Conservation (phyloP, 768 basidiomycete species). For the Gymnopilus junonius region DNA sequence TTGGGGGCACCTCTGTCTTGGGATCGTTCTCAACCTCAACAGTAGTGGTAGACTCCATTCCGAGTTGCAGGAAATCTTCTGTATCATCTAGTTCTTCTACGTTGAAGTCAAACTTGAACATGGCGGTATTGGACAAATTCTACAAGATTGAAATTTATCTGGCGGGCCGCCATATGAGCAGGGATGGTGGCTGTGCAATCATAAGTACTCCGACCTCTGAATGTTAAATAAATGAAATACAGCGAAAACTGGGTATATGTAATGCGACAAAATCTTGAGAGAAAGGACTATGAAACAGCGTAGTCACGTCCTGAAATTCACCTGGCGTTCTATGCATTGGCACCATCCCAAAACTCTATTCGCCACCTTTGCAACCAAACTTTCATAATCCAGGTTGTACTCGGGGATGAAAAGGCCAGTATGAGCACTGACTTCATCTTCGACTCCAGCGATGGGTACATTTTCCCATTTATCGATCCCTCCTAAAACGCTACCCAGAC, state of each 20-base stretch:
- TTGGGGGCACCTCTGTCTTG: neutral
- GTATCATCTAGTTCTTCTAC: conserved; percentile 44
- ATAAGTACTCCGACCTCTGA: neutral
- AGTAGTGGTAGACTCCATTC: conserved; percentile 10
- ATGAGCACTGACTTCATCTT: conserved; percentile 63
- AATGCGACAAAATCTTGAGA: neutral
- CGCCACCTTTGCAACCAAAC: conserved; percentile 49
- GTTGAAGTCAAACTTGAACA: conserved; percentile 78
- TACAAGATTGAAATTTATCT: neutral
- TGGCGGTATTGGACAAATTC: conserved; percentile 23
- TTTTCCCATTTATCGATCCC: conserved; percentile 55
- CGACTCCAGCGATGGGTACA: conserved; percentile 52
- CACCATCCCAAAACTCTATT: conserved; percentile 48
- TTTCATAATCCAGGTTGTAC: conserved; percentile 56
- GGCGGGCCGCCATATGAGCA: neutral
- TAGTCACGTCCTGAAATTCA: neutral
- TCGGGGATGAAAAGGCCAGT: conserved; percentile 54
- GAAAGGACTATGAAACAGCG: neutral
- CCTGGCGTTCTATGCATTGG: conserved; percentile 21
- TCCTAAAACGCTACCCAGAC: conserved; percentile 42
- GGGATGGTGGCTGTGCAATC: neutral
- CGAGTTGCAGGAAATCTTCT: conserved; percentile 20
- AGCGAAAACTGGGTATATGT: neutral
- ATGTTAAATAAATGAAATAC: too few relatives aligned
- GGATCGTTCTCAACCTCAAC: conserved; percentile 2